These are phyloP conservation scores for Arthonia radiata DNA, from an alignment of 495 filamentous ascomycete genomes.

Conservation along the genomic window DNA sequence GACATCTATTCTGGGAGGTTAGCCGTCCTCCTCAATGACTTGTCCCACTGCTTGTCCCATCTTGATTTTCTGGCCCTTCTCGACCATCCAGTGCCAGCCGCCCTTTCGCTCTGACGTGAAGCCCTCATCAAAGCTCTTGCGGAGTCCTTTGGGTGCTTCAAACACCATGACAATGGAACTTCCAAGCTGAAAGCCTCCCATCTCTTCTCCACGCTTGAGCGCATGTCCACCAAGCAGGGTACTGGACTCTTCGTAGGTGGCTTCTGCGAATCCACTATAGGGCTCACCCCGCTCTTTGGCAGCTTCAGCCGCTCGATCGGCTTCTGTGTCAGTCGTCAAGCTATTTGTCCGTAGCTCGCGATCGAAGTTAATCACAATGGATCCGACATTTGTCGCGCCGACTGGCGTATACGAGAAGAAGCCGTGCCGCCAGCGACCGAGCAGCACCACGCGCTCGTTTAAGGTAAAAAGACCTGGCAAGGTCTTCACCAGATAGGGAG, in stretches of 20 bases:
- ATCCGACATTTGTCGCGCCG: constrained; percentile 95
- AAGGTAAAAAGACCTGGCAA: constrained; percentile 85
- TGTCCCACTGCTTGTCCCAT: constrained; percentile 68
- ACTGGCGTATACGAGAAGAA: constrained; percentile 94
- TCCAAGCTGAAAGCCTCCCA: constrained; percentile 93
- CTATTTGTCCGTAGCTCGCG: constrained; percentile 81
- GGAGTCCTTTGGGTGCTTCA: constrained; percentile 53
- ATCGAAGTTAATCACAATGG: constrained; percentile 94
- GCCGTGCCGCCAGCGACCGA: constrained; percentile 88
- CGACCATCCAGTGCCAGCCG: constrained; percentile 62
- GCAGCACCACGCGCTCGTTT: constrained; percentile 83
- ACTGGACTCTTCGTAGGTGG: constrained; percentile 62
- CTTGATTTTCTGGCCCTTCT: constrained; percentile 69
- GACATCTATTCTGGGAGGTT: too few relatives aligned
- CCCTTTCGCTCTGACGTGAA: constrained; percentile 27
- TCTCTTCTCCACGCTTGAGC: constrained; percentile 69
- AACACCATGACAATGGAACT: constrained; percentile 93
- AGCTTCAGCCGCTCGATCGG: constrained; percentile 54
- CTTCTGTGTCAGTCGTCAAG: constrained; percentile 68
- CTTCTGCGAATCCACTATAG: constrained; percentile 71
- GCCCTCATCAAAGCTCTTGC: constrained; percentile 39
- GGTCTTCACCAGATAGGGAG: constrained; percentile 75
- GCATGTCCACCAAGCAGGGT: constrained; percentile 58
- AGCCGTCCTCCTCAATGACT: constrained; percentile 17
- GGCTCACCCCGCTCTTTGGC: constrained; percentile 52